Evolutionary conservation across 2,329 filamentous ascomycete species (phyloP), one percentile per base, ranked within the genome.

Genomic region (Penicillium polonicum): DNA sequence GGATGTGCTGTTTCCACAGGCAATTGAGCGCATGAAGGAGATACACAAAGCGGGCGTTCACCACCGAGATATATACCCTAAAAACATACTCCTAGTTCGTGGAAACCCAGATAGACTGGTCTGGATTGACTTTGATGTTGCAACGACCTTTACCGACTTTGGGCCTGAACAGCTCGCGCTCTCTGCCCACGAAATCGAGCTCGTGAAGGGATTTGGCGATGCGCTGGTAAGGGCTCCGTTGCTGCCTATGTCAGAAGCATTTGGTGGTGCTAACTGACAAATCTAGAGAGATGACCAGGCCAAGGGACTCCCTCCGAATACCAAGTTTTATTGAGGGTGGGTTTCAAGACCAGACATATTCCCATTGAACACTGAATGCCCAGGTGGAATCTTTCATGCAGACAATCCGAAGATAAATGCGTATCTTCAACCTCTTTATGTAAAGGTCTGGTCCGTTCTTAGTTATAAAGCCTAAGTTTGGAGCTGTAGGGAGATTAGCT

Each of bases 41-140:
- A 62, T 69, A 38, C 65, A 67, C 15, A 51, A 15, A 10, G 65
- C 63, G 2, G 33, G 31, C 6, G 54, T 67, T 46, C 58, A 61
- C 41, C 64, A 69, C 57, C 31, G 39, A 35, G 65, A 69, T 19
- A 54, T 60, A 29, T 62, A 65, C 12, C 61, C 65, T 1, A 62
- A 48, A 43, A 68, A 65, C 9, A 13, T 65, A 25, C 60, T 65
- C 13, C 21, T 68, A 41, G 54, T 66, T 15, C 61, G 13, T 52
- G 63, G 60, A 43, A 33, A 57, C 8, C 48, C 48, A 0, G 57
- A 62, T 35, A 62, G 62, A 48, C 5, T 68, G 23, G 60, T 68
- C 8, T 68, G 67, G 66, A 56, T 64, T 50, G 63, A 68, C 25
- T 66, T 68, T 56, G 65, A 68, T 61, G 55, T 67, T 64, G 54